Evolutionary conservation across 495 filamentous ascomycete species (phyloP).

Genomic region (Neurospora sp.): DNA sequence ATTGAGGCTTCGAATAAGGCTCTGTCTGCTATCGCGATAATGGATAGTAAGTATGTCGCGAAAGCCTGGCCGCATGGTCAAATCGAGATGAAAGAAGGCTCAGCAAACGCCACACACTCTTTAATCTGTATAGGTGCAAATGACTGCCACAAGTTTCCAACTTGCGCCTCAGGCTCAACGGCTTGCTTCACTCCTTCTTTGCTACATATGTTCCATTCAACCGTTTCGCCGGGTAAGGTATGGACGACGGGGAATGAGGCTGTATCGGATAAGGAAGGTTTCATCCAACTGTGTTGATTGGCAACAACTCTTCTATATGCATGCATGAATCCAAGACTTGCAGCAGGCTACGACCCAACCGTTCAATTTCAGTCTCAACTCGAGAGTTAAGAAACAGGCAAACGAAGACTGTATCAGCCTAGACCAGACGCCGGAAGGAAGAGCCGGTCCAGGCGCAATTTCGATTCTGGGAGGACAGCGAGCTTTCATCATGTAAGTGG

Average conservation of each 20-base stretch:
- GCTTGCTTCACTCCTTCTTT: not conserved
- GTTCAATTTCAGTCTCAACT: not conserved
- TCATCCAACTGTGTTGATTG: not conserved
- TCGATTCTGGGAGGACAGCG: too few relatives aligned
- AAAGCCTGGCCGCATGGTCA: not conserved
- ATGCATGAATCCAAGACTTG: not conserved
- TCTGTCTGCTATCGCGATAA: not conserved
- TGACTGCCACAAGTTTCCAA: not conserved
- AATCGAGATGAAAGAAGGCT: too few relatives aligned
- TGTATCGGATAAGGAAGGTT: not conserved
- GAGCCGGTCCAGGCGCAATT: too few relatives aligned
- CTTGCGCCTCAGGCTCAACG: not conserved
- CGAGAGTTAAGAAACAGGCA: too few relatives aligned
- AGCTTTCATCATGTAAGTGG: not conserved
- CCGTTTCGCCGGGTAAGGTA: not conserved
- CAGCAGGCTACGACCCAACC: not conserved
- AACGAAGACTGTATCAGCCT: too few relatives aligned
- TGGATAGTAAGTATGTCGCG: not conserved
- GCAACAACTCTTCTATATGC: not conserved
- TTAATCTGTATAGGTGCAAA: not conserved
- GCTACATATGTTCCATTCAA: not conserved
- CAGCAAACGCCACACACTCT: not conserved
- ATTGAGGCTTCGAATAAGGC: not conserved
- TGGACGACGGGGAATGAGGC: not conserved
- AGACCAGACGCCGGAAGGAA: too few relatives aligned